Conservation (phyloP, 768 basidiomycete genomes). For the Leucocoprinus sp. region DNA sequence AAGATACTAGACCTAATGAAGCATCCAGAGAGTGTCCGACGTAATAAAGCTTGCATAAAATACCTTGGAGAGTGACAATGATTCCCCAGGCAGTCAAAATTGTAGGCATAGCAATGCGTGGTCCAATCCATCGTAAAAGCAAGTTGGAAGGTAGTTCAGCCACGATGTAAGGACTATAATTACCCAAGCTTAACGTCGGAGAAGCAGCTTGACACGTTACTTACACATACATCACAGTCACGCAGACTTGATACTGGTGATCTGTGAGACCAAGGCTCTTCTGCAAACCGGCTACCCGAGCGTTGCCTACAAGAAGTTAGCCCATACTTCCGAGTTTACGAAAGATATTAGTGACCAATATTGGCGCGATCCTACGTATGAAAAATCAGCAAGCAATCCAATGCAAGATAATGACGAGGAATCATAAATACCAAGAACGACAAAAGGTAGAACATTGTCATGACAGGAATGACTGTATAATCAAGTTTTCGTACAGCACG, state of each 20-base stretch:
- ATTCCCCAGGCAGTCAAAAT: slow-evolving; percentile 45
- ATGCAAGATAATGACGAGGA: background rate
- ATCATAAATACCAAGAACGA: slow-evolving; percentile 25
- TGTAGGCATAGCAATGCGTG: slow-evolving; percentile 38
- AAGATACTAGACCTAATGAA: slow-evolving; percentile 33
- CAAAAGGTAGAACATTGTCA: slow-evolving; percentile 31
- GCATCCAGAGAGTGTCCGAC: background rate
- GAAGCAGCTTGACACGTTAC: slow-evolving; percentile 1
- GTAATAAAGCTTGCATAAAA: background rate
- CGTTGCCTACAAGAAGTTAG: slow-evolving; percentile 26
- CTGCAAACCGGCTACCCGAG: slow-evolving; percentile 42
- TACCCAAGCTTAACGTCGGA: background rate
- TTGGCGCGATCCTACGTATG: slow-evolving; percentile 27
- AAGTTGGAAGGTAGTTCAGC: slow-evolving; percentile 44
- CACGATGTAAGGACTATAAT: slow-evolving; percentile 33
- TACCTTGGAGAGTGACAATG: slow-evolving; percentile 35
- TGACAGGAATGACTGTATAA: slow-evolving; percentile 24
- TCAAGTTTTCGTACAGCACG: slow-evolving; percentile 24
- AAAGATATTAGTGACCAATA: slow-evolving; percentile 19
- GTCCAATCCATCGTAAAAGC: slow-evolving; percentile 34
- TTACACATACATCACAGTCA: slow-evolving; percentile 27
- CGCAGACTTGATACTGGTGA: slow-evolving; percentile 28
- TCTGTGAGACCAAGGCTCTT: slow-evolving; percentile 30
- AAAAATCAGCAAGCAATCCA: background rate
- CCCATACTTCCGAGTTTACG: background rate